Base-by-base conservation (phyloP, 2,329 filamentous ascomycete species). In the Bipolaris gigantea region DNA sequence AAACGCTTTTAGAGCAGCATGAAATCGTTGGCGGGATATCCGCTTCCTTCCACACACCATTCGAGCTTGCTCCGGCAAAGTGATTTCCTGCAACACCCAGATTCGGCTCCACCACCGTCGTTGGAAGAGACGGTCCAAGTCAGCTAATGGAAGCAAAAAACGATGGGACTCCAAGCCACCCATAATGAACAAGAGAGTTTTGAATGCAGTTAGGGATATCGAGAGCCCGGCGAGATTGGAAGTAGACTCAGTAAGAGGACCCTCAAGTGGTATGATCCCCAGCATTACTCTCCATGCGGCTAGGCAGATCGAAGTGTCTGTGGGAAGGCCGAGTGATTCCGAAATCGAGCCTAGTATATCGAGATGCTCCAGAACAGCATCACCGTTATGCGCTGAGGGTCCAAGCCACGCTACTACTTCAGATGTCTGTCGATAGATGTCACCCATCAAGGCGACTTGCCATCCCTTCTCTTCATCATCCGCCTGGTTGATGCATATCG, bases 61-160 rank as follows among this genome's bases (percentile, higher is more conserved):
- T 1, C 59, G 25, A 13, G 47, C 36, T 13, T 50, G 19, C 18
- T 46, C 30, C 16, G 61, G 38, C 35, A 64, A 48, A 30, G 57
- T 48, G 8, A 60, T 44, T 39, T 64, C 61, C 25, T 64, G 61
- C 6, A 64, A 45, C 33, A 60, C 53, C 61, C 59, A 64, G 4
- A 64, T 41, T 30, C 61, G 43, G 36, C 30, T 27, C 61, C 55
- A 64, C 61, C 57, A 62, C 25, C 50, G 13, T 38, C 57, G 43
- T 13, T 32, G 30, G n/a, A 57, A 57, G 16, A 62, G 38, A 1
- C 27, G n/a, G 6, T 41, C 49, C 18, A 61, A 4, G 7, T 38
- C 43, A 45, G 34, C 21, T 1, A 52, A 25, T 18, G 3, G 11
- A 4, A 38, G 21, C 23, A 50, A 11, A 13, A 23, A 11, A 5